A percentile compares a stretch with the other conserved stretches of the same genome.
phyloP scores from a whole-genome alignment of 148 eudicot species.

The Suaeda aralocaspica region DNA sequence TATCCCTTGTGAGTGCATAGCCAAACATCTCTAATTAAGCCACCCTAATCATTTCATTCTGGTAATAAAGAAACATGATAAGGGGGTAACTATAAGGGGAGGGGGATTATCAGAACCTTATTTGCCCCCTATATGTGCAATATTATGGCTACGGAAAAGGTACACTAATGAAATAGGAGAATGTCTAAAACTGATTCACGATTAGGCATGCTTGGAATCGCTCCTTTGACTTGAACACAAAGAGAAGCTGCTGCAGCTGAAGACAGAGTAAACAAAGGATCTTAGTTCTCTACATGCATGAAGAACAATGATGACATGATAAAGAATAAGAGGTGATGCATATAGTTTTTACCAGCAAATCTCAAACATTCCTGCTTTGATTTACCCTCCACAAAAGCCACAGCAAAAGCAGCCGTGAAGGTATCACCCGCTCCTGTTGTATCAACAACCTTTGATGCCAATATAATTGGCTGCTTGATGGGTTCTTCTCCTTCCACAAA shows the following conservation, averaged over 20 bases:
- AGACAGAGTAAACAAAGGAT: slow-evolving; percentile 9
- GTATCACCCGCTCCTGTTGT: slow-evolving; percentile 98
- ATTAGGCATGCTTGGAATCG: slow-evolving; percentile 95
- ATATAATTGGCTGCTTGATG: slow-evolving; percentile 56
- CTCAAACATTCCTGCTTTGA: slow-evolving; percentile 69
- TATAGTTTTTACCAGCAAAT: slow-evolving; percentile 68
- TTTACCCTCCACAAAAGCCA: slow-evolving; percentile 82
- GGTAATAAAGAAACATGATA: no score
- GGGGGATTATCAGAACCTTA: no score
- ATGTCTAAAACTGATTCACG: slow-evolving; percentile 67
- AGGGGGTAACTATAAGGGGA: no score
- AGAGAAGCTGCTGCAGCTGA: slow-evolving; percentile 98
- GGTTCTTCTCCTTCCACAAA: slow-evolving; percentile 77
- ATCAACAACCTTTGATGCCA: slow-evolving; percentile 67
- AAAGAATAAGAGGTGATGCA: not conserved
- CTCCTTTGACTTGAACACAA: slow-evolving; percentile 95
- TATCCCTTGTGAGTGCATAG: no score
- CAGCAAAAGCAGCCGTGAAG: slow-evolving; percentile 91
- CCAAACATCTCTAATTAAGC: no score
- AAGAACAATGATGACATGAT: not conserved
- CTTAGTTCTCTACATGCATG: not conserved
- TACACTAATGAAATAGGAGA: slow-evolving; percentile 36
- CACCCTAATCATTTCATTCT: no score
- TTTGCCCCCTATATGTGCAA: slow-evolving; percentile 33
- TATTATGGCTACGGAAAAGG: not conserved